Evolutionary conservation across 2,329 filamentous ascomycete genomes (phyloP), one percentile per base, ranked within the genome.

Genomic region (Penicillium expansum): DNA sequence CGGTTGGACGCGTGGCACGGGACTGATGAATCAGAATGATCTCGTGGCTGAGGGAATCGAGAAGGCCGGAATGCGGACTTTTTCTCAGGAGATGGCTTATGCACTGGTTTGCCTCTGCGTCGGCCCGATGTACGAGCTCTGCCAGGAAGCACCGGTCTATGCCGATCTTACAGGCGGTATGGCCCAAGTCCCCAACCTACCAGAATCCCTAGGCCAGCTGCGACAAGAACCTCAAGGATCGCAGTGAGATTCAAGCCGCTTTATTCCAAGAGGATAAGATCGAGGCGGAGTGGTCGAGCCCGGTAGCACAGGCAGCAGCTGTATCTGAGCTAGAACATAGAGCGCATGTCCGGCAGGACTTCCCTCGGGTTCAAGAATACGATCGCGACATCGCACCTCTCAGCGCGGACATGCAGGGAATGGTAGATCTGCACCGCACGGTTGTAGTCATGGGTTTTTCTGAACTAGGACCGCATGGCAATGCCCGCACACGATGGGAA

Each of bases 21-120:
- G 94, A 72, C 86, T 99, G 68, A 97, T 97, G 93, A 90, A 89
- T 65, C 92, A 90, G 70, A 97, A 97, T 83, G 97, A 99, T 77
- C 87, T 97, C 67, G 92, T 97, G 63, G 94, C 94, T 33, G 93
- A 97, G 75, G 94, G 93, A 58, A 91, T 99, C 56, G 94, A 99
- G 80, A 91, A 90, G 67, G 93, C 95, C 65, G 94, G 94, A 69
- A 94, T 97, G 27, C 92, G 93, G 68, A 99, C 94, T 3, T 99
- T 99, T 82, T 97, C 93, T 11, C 93, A 97, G 78, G 92, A 99
- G 77, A 99, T 99, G 94, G 94, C 94, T n/a, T 99, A 99, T 83
- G 99, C 99, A 78, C 78, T 99, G 63, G 85, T 99, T 45, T 93
- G 94, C 66, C 85, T 99, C 49, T 96, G 99, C 93, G 90, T 92